phyloP scores from a whole-genome alignment of 192 early-diverging fungal species.

The Coemansia sp. region DNA sequence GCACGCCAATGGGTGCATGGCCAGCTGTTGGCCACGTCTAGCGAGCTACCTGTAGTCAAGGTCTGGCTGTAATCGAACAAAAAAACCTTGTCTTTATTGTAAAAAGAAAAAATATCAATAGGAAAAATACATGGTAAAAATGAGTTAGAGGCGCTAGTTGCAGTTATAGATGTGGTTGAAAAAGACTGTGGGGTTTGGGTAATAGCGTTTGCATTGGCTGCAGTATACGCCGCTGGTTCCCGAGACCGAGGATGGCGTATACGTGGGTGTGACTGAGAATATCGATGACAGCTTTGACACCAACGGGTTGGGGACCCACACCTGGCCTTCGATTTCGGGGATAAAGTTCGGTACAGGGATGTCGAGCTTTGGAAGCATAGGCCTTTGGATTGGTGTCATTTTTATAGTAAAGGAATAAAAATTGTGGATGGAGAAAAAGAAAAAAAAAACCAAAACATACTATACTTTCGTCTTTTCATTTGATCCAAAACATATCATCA shows the following conservation, averaged over 20 bases:
- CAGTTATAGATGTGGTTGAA: slow-evolving; percentile 26
- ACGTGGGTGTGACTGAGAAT: slow-evolving; percentile 1
- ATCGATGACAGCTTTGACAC: slow-evolving; percentile 37
- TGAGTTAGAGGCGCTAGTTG: neutral
- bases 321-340: neutral
- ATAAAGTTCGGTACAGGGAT: slow-evolving; percentile 13
- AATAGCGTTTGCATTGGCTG: slow-evolving; percentile 47
- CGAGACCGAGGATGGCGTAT: neutral
- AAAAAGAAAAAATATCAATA: neutral
- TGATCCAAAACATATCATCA: too few species aligned
- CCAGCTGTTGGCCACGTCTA: neutral
- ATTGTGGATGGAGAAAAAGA: neutral
- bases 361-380: slow-evolving; percentile 8
- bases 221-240: slow-evolving; percentile 21
- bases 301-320: slow-evolving; percentile 39
- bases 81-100: neutral
- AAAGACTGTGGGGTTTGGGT: slow-evolving; percentile 17
- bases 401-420: neutral
- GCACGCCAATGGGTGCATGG: slow-evolving; percentile 11
- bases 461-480: too few species aligned
- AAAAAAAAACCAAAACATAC: neutral
- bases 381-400: neutral
- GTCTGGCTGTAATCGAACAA: slow-evolving; percentile 17
- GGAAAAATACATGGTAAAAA: neutral
- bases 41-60: slow-evolving; percentile 9